These are phyloP conservation scores for Chenopodium berlandieri DNA, from an alignment of 148 eudicot genomes.

Conservation along the genomic window DNA sequence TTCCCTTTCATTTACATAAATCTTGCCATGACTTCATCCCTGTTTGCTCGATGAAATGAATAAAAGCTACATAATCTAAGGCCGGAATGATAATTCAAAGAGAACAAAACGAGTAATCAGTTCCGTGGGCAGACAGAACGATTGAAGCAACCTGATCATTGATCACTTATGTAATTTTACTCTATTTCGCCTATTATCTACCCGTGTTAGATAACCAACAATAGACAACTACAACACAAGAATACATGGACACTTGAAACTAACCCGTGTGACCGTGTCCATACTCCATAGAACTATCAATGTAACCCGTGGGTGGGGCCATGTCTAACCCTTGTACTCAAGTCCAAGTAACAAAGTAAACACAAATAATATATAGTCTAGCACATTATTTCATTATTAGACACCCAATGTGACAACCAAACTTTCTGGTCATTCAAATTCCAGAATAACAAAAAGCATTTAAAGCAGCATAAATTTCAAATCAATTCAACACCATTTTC, in stretches of 20 bases:
- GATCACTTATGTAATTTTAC: no score
- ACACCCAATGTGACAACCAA: not conserved
- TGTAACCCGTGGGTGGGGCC: not conserved
- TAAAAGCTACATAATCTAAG: not conserved
- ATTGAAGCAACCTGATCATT: not conserved
- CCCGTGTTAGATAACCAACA: no score
- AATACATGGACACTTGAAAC: not conserved
- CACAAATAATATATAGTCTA: not conserved
- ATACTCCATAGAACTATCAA: no score
- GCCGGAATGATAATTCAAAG: not conserved
- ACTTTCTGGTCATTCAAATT: not conserved
- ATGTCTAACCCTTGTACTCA: not conserved
- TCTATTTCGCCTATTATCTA: no score
- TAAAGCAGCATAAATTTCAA: not conserved
- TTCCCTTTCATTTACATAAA: not conserved
- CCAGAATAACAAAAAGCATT: not conserved
- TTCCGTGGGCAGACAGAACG: not conserved
- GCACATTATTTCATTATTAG: not conserved
- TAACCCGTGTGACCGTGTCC: no score
- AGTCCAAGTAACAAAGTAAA: not conserved
- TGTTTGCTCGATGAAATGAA: not conserved
- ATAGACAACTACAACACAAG: not conserved
- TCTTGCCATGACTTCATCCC: not conserved
- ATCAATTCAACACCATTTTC: not conserved
- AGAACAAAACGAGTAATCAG: not conserved